Evolutionary conservation across 2,329 filamentous ascomycete genomes (phyloP), one percentile per base, ranked within the genome.

Genomic region (Periconia digitata): DNA sequence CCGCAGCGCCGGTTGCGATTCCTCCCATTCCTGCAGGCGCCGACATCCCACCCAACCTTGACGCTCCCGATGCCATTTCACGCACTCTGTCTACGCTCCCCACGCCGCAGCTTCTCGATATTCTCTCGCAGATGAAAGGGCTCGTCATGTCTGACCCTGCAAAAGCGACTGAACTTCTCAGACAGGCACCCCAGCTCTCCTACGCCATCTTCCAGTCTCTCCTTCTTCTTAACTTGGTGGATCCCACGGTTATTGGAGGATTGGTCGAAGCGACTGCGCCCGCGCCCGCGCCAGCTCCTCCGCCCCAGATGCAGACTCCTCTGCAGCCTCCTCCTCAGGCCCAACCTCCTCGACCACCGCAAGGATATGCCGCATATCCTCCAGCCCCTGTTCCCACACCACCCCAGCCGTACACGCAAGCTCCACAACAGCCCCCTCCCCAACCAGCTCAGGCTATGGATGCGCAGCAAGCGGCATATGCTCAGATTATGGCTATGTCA

Each of bases 141-240:
- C 79, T 97, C 12, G 90, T 90, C n/a, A 83, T 85, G 43, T 83
- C 81, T 20, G 91, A 97, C 60, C 91, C 92, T 2, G 80, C 82
- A 17, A 88, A 90, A 66, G 92, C 92, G 3, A 91, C 87, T 0
- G 90, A 95, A 65, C 84, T 97, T 35, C 83, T 99, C 36, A 81
- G 87, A 53, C 87, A 92, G 74, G 91, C 92, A 1, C 94, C 94
- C 0, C 94, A 99, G 73, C 84, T 99, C 38, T 85, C 90, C 4
- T 97, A 95, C 64, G 94, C 94, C 49, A 87, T 97, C 57, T 97
- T 97, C 75, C 92, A 97, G 73, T 89, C 92, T 20, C 81, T 97
- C 8, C 83, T 97, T 2, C 83, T 96, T 32, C 94, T 97, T 83
- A 90, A 91, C 39, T 84, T 97, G 8, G 90, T 97, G 47, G 92